phyloP scores from a whole-genome alignment of 306 rosid species.

The Alnus rubra region DNA sequence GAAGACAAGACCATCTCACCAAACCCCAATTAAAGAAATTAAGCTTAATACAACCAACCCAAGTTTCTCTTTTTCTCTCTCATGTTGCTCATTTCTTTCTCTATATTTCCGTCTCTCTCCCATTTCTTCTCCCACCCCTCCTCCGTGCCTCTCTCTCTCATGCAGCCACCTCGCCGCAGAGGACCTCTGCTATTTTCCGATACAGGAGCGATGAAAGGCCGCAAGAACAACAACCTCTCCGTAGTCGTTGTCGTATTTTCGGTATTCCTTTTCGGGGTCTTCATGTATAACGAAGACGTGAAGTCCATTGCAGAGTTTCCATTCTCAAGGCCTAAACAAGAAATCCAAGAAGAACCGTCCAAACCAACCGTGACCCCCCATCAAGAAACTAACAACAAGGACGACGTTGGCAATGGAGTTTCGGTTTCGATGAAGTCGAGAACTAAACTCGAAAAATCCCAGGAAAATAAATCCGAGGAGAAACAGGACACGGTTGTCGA shows the following conservation, averaged over 20 bases:
- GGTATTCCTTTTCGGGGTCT: constrained; percentile 68
- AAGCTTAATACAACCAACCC: constrained; percentile 31
- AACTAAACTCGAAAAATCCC: constrained; percentile 41
- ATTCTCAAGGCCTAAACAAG: constrained; percentile 49
- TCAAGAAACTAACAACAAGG: constrained; percentile 28
- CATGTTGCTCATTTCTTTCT: constrained; percentile 37
- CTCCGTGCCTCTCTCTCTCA: constrained; percentile 27
- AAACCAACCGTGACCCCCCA: background rate
- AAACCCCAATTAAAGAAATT: constrained; percentile 52
- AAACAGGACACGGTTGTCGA: constrained; percentile 36
- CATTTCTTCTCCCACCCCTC: constrained; percentile 10
- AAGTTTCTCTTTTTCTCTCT: constrained; percentile 16
- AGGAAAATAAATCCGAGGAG: constrained; percentile 41
- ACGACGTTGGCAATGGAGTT: constrained; percentile 21
- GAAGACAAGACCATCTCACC: constrained; percentile 73
- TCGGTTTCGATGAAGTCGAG: constrained; percentile 38
- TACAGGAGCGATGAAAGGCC: constrained; percentile 59
- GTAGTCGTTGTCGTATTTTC: constrained; percentile 59
- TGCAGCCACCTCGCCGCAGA: constrained; percentile 61
- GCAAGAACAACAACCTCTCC: constrained; percentile 62
- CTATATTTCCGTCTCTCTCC: constrained; percentile 44
- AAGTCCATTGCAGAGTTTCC: constrained; percentile 76
- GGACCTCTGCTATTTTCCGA: constrained; percentile 45
- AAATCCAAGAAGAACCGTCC: constrained; percentile 39
- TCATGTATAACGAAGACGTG: constrained; percentile 81